Conservation (phyloP, 768 basidiomycete genomes). For the Lactarius akahatsu region DNA sequence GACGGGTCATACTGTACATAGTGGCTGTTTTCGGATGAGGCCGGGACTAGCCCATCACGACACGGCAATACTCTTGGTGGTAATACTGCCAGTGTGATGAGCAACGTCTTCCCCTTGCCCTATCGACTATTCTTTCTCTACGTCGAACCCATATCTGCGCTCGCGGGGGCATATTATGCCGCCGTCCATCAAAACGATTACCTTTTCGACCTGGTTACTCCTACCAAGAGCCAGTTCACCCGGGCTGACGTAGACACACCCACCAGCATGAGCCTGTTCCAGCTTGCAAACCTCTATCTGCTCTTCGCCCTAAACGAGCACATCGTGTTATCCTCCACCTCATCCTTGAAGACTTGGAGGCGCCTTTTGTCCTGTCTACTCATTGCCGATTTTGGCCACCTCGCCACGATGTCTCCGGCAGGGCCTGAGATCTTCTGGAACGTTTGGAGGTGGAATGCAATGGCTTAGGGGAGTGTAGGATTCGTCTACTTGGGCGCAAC, state of each 20-base stretch:
- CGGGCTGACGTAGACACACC: conserved; percentile 33
- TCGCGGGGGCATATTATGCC: conserved; percentile 51
- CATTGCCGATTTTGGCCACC: conserved; percentile 50
- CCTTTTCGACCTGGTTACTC: conserved; percentile 39
- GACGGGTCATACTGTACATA: too few relatives aligned
- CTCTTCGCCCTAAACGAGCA: conserved; percentile 53
- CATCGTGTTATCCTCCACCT: conserved; percentile 47
- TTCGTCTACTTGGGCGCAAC: conserved; percentile 50
- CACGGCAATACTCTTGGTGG: too few relatives aligned
- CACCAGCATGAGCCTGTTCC: conserved; percentile 44
- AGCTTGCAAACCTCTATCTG: conserved; percentile 52
- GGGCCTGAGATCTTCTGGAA: conserved; percentile 45
- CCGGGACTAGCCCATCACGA: neutral
- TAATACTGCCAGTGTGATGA: neutral
- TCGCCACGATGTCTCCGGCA: conserved; percentile 45
- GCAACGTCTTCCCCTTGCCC: conserved; percentile 27
- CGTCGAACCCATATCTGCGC: conserved; percentile 51
- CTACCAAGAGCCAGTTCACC: conserved; percentile 11
- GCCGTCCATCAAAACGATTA: conserved; percentile 41
- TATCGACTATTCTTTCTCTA: conserved; percentile 52
- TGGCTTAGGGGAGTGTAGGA: conserved; percentile 55
- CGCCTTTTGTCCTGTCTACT: conserved; percentile 45
- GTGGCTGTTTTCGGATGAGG: neutral
- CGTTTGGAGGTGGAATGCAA: conserved; percentile 51
- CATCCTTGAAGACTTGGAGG: conserved; percentile 44